Evolutionary conservation across 2,329 filamentous ascomycete species (phyloP).

Genomic region (Fusarium avenaceum): DNA sequence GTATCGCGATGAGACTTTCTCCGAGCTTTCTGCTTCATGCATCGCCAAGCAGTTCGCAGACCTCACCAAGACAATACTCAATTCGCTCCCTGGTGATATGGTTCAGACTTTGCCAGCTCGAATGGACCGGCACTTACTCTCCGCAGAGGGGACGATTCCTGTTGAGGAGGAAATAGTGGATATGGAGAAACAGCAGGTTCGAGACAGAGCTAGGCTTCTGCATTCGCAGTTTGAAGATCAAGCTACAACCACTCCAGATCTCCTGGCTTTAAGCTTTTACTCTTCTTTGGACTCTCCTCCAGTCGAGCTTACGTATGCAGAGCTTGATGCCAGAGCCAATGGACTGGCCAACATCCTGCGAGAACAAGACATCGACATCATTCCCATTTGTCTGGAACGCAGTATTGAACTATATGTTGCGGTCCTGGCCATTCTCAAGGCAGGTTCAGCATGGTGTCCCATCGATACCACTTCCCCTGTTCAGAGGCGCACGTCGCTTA

Average conservation of each 20-base stretch:
- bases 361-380: slow-evolving; percentile 19
- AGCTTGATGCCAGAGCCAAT: slow-evolving; percentile 27
- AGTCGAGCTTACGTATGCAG: slow-evolving; percentile 9
- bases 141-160: slow-evolving; percentile 12
- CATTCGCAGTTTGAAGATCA: slow-evolving; percentile 35
- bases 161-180: background rate
- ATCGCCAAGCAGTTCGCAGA: slow-evolving; percentile 19
- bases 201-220: background rate
- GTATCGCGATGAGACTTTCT: slow-evolving; percentile 20
- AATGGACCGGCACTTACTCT: background rate
- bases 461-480: slow-evolving; percentile 28
- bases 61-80: background rate
- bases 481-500: slow-evolving; percentile 28
- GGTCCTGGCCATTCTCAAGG: slow-evolving; percentile 28
- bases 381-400: slow-evolving; percentile 22
- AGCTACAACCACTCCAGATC: slow-evolving; percentile 4
- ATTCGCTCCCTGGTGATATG: background rate
- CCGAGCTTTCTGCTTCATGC: slow-evolving; percentile 1
- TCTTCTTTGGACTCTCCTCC: slow-evolving; percentile 6
- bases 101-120: slow-evolving; percentile 16
- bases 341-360: slow-evolving; percentile 20
- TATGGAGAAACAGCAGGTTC: background rate
- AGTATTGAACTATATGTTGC: slow-evolving; percentile 28
- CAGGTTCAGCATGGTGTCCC: slow-evolving; percentile 31
- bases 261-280: slow-evolving; percentile 24